Evolutionary conservation across 495 filamentous ascomycete genomes (phyloP).

Genomic region (Barbatosphaeria neglecta): DNA sequence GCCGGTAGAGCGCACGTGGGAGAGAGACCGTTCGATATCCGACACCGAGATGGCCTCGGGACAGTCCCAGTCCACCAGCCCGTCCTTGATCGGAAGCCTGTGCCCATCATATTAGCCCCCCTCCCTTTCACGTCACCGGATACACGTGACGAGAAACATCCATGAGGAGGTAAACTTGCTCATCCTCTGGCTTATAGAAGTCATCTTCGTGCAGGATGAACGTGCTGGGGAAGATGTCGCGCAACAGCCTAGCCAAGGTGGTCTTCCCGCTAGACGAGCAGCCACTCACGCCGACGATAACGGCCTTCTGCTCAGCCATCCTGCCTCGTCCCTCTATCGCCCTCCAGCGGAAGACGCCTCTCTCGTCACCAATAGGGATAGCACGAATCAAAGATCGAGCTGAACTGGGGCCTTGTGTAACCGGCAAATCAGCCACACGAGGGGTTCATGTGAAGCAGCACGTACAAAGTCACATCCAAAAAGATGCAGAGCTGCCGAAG

Average conservation of each 20-base stretch:
- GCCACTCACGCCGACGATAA: slow-evolving; percentile 63
- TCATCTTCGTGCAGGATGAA: slow-evolving; percentile 90
- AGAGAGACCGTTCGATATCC: slow-evolving; percentile 47
- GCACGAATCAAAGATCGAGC: too few species aligned
- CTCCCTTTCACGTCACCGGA: background rate
- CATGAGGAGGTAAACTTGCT: slow-evolving; percentile 29
- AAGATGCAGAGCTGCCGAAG: too few species aligned
- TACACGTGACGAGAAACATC: too few species aligned
- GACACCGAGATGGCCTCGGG: slow-evolving; percentile 56
- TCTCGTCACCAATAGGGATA: too few species aligned
- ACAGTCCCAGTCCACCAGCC: slow-evolving; percentile 81
- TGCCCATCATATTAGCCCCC: background rate
- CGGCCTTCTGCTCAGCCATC: slow-evolving; percentile 29
- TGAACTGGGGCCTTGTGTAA: too few species aligned
- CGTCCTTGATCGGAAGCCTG: slow-evolving; percentile 39
- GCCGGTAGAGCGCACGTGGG: slow-evolving; percentile 54
- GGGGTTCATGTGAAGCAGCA: too few species aligned
- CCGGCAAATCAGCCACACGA: too few species aligned
- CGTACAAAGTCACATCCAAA: too few species aligned
- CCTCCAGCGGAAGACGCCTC: background rate
- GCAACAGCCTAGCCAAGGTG: slow-evolving; percentile 62
- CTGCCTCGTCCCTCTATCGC: background rate
- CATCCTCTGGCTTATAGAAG: slow-evolving; percentile 70
- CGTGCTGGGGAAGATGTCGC: slow-evolving; percentile 55
- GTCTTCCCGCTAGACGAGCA: slow-evolving; percentile 73